These are phyloP conservation scores for Pseudodiploospora longispora DNA, from an alignment of 2,329 filamentous ascomycete genomes.

Conservation along the genomic window DNA sequence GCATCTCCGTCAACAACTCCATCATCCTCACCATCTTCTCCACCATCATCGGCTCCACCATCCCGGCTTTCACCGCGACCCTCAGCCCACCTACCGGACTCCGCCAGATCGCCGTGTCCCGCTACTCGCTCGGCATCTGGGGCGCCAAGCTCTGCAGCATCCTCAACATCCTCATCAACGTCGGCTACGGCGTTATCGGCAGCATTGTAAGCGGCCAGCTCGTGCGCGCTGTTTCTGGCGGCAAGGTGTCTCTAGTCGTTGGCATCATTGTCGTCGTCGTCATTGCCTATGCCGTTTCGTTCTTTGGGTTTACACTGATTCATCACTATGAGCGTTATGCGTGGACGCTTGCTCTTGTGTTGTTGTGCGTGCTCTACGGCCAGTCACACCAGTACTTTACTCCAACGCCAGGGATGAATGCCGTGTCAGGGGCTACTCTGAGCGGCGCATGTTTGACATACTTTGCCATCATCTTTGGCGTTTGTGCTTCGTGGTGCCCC, in stretches of 20 bases:
- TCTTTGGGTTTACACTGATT: slow-evolving; percentile 15
- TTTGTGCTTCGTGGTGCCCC: slow-evolving; percentile 8
- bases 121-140: slow-evolving; percentile 14
- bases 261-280: slow-evolving; percentile 14
- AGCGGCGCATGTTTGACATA: slow-evolving; percentile 11
- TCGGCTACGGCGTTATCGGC: slow-evolving; percentile 13
- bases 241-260: slow-evolving; percentile 12
- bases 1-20: slow-evolving; percentile 7
- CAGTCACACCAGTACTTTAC: slow-evolving; percentile 11
- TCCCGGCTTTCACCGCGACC: slow-evolving; percentile 7
- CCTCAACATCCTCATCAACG: slow-evolving; percentile 14
- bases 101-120: slow-evolving; percentile 11
- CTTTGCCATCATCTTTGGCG: slow-evolving; percentile 14
- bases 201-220: slow-evolving; percentile 14
- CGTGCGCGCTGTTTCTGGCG: slow-evolving; percentile 14
- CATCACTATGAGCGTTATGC: slow-evolving; percentile 15
- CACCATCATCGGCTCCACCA: slow-evolving; percentile 2
- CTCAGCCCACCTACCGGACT: slow-evolving; percentile 7
- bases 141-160: slow-evolving; percentile 14
- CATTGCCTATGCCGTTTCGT: slow-evolving; percentile 13
- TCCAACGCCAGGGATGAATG: slow-evolving; percentile 1
- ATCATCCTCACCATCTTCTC: slow-evolving; percentile 6
- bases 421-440: slow-evolving; percentile 1
- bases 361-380: slow-evolving; percentile 13
- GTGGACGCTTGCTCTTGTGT: slow-evolving; percentile 13